Percentiles rank a stretch among this genome's conserved stretches.
phyloP scores from a whole-genome alignment of 1,139 yeast genomes.

The Suhomyces ambrosiae region DNA sequence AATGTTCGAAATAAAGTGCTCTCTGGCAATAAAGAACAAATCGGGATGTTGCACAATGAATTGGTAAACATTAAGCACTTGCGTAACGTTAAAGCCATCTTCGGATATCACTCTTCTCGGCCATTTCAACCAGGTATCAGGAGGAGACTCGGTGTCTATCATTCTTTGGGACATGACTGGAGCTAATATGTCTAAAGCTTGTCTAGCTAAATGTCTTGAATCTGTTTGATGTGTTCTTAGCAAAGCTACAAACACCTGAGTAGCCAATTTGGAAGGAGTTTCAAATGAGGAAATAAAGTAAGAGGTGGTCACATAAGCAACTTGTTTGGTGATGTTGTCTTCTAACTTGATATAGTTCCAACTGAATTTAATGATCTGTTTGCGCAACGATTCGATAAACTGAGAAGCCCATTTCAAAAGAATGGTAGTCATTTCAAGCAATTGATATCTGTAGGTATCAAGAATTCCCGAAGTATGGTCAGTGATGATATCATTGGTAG shows the following conservation, averaged over 20 bases:
- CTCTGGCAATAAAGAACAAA: conserved; percentile 81
- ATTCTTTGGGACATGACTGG: conserved; percentile 82
- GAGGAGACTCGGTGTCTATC: conserved; percentile 51
- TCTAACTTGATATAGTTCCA: conserved; percentile 93
- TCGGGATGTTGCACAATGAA: conserved; percentile 87
- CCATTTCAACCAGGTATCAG: conserved; percentile 88
- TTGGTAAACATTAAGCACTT: conserved; percentile 86
- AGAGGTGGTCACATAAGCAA: conserved; percentile 88
- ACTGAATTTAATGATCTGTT: conserved; percentile 88
- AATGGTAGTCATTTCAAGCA: conserved; percentile 79
- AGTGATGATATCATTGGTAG: conserved; percentile 54
- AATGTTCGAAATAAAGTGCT: conserved; percentile 84
- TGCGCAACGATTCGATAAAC: conserved; percentile 63
- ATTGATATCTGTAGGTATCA: conserved; percentile 75
- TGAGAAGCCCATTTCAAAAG: conserved; percentile 71
- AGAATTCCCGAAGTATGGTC: conserved; percentile 68
- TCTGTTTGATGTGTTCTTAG: conserved; percentile 85
- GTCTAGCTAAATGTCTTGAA: conserved; percentile 79
- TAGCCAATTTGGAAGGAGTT: conserved; percentile 84
- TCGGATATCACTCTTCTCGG: conserved; percentile 91
- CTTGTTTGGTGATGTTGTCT: conserved; percentile 86
- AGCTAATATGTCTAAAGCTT: conserved; percentile 85
- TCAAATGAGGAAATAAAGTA: conserved; percentile 87
- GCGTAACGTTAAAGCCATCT: conserved; percentile 81
- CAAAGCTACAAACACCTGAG: conserved; percentile 90